Evolutionary conservation across 345 rosid genomes (phyloP), one percentile per base, ranked within the genome.

Genomic region (Eucalyptus polyanthemos): DNA sequence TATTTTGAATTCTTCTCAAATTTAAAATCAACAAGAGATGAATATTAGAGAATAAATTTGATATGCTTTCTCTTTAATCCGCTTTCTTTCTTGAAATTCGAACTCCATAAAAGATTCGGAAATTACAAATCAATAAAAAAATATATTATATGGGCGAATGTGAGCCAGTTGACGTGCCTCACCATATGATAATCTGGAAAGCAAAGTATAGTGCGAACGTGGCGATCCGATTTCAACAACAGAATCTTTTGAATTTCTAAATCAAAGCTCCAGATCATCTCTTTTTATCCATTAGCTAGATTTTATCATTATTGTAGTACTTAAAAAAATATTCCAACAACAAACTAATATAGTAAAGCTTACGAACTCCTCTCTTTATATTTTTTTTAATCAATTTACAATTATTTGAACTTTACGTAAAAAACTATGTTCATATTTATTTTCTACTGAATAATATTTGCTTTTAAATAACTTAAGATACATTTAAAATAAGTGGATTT

Each of bases 281-380:
- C 67, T 60, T 60, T 27, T 60, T 60, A 60, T 27, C 31, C n/a
- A 25, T 60, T 60, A 0, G 14, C n/a, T 60, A 60, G 29, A 11
- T 60, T 27, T 60, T 50, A 11, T 60, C n/a, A 60, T 0, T 0
- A 60, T 60, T 60, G 67, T 27, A 60, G n/a, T 25, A 12, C n/a
- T 60, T 25, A 11, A 60, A 27, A 60, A 12, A 60, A 6, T 60
- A 25, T 25, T 25, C 15, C 56, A 51, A 51, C 56, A 51, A 17
- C 56, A 51, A 51, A 0, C 56, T 51, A 51, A 51, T 51, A 51
- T 51, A 51, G 0, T 51, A 51, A 51, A 51, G 56, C 56, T 51
- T 17, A 0, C 56, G 2, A 51, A 51, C 56, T 51, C 1, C 22
- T 51, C 56, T 51, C 56, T 51, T 51, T 51, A 60, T 27, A 11